Evolutionary conservation across 306 rosid species (phyloP).

Genomic region (Casuarina equisetifolia): DNA sequence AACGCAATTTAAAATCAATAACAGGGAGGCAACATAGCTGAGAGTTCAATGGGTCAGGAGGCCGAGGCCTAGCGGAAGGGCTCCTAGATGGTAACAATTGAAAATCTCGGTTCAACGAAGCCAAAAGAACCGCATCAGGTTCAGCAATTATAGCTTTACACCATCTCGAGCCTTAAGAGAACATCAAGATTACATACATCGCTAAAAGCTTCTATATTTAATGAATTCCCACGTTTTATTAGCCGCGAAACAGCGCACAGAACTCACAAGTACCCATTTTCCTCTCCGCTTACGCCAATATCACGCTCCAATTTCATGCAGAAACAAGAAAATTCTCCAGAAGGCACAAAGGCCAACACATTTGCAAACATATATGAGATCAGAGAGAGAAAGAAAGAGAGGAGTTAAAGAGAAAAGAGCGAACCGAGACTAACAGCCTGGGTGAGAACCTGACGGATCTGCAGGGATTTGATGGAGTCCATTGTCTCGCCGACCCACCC

Average conservation of each 20-base stretch:
- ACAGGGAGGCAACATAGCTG: background rate
- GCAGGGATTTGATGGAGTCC: constrained; percentile 76
- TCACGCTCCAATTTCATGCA: background rate
- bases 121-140: background rate
- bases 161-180: background rate
- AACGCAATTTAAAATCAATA: background rate
- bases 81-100: background rate
- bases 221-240: background rate
- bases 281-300: background rate
- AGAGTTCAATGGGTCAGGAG: background rate
- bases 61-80: background rate
- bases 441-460: constrained; percentile 81
- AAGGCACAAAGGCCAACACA: background rate
- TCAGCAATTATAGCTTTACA: background rate
- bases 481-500: constrained; percentile 72
- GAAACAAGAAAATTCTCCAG: background rate
- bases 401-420: constrained; percentile 27
- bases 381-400: background rate
- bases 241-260: background rate
- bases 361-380: background rate
- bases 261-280: background rate
- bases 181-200: background rate
- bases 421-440: constrained; percentile 83
- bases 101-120: background rate
- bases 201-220: background rate